A percentile compares a stretch with the other conserved stretches of the same genome.
Evolutionary conservation across 257 asterid genomes (phyloP).

Genomic region (Nicotiana tabacum): DNA sequence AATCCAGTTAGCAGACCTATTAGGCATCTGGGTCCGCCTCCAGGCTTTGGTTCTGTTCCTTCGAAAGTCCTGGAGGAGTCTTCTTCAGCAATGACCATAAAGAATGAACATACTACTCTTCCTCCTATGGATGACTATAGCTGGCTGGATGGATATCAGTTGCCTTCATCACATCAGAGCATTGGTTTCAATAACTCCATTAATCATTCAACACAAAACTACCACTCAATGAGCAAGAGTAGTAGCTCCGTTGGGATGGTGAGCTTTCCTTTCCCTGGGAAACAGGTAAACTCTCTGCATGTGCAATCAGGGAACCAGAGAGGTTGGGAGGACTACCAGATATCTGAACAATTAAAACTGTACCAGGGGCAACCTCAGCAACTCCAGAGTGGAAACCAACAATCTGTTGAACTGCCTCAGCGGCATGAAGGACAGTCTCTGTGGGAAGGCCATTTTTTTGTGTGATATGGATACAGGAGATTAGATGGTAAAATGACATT

Average conservation of each 20-base stretch:
- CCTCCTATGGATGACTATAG: slow-evolving; percentile 71
- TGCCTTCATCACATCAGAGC: slow-evolving; percentile 50
- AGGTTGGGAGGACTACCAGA: slow-evolving; percentile 48
- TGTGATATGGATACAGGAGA: slow-evolving; percentile 55
- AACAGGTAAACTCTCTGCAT: slow-evolving; percentile 45
- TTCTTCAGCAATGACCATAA: slow-evolving; percentile 30
- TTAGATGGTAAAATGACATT: slow-evolving; percentile 39
- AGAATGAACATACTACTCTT: slow-evolving; percentile 31
- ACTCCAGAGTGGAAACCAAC: slow-evolving; percentile 52
- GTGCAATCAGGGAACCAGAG: slow-evolving; percentile 49
- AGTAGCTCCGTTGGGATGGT: slow-evolving; percentile 42
- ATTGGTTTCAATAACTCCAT: slow-evolving; percentile 43
- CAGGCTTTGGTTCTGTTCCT: slow-evolving; percentile 86
- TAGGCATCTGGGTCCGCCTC: slow-evolving; percentile 93
- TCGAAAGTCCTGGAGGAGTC: slow-evolving; percentile 56
- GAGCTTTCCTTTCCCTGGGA: slow-evolving; percentile 84
- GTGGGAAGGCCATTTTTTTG: slow-evolving; percentile 65
- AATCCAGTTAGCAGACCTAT: slow-evolving; percentile 84
- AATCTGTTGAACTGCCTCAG: slow-evolving; percentile 44
- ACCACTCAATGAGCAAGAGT: slow-evolving; percentile 35
- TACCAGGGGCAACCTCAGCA: slow-evolving; percentile 62
- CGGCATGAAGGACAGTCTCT: slow-evolving; percentile 74
- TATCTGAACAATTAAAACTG: slow-evolving; percentile 45
- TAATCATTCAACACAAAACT: slow-evolving; percentile 38
- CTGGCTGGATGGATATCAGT: slow-evolving; percentile 85